Evolutionary conservation across 2,329 filamentous ascomycete species (phyloP).

Genomic region (Dactylellina drechsleri): DNA sequence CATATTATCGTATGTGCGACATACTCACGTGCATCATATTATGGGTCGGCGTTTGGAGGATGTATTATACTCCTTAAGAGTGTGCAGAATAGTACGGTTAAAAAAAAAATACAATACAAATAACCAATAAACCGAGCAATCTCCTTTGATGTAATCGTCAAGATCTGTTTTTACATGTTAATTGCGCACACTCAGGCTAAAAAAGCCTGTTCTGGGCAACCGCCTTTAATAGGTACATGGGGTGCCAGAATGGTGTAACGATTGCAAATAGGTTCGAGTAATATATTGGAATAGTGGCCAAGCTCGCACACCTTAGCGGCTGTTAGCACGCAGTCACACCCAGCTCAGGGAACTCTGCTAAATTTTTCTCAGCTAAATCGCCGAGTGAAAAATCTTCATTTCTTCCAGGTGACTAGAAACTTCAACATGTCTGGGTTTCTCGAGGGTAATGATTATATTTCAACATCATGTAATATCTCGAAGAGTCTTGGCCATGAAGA

Average conservation of each 20-base stretch:
- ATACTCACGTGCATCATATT: not conserved
- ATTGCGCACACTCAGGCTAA: too few relatives aligned
- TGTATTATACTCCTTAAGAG: not conserved
- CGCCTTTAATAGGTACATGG: too few relatives aligned
- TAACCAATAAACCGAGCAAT: too few relatives aligned
- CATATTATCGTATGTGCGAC: not conserved
- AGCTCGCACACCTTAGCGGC: conserved; percentile 40
- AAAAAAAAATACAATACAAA: too few relatives aligned
- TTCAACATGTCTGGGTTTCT: not conserved
- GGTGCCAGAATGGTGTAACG: conserved; percentile 12
- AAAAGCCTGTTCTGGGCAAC: too few relatives aligned
- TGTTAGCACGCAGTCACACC: conserved; percentile 22
- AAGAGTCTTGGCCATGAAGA: not conserved
- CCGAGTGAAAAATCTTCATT: conserved; percentile 43
- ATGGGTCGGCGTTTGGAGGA: not conserved
- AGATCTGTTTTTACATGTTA: too few relatives aligned
- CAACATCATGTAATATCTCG: not conserved
- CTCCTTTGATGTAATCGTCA: too few relatives aligned
- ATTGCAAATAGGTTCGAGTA: conserved; percentile 47
- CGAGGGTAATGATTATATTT: conserved; percentile 8
- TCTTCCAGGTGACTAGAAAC: conserved; percentile 31
- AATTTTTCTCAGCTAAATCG: conserved; percentile 31
- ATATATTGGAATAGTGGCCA: conserved; percentile 24
- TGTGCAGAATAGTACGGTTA: not conserved
- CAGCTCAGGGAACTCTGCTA: conserved; percentile 30